These are phyloP conservation scores for Omphalotus guepiniiformis DNA, from an alignment of 768 basidiomycete species.

Conservation along the genomic window DNA sequence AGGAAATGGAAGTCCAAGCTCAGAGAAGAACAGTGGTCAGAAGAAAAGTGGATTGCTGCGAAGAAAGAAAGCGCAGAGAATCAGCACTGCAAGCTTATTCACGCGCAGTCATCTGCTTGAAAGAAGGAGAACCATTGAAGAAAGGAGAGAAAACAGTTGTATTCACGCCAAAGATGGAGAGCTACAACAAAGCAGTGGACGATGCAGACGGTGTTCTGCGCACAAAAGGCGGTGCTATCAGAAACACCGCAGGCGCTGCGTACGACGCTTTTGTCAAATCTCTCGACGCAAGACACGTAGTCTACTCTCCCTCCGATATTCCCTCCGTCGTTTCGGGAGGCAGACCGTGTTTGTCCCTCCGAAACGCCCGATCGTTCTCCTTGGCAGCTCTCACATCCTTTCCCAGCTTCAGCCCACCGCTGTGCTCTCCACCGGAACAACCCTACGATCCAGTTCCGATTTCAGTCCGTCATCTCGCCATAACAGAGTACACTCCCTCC, in stretches of 20 bases:
- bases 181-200: constrained; percentile 61
- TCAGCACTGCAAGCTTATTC: constrained; percentile 40
- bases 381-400: constrained; percentile 7
- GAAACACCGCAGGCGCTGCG: constrained; percentile 56
- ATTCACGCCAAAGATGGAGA: constrained; percentile 54
- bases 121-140: constrained; percentile 34
- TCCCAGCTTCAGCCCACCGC: background rate
- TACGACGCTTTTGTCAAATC: constrained; percentile 45
- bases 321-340: background rate
- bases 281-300: constrained; percentile 40
- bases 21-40: too few relatives aligned
- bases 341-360: constrained; percentile 4
- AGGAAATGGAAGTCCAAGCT: constrained; percentile 49
- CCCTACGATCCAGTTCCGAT: constrained; percentile 9
- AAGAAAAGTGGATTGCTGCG: too few relatives aligned
- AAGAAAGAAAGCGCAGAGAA: constrained; percentile 26
- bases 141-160: constrained; percentile 32
- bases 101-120: constrained; percentile 42
- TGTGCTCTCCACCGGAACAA: constrained; percentile 7
- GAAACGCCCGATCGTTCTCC: constrained; percentile 7
- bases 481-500: constrained; percentile 5
- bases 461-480: background rate
- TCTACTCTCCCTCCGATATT: constrained; percentile 29
- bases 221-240: constrained; percentile 35
- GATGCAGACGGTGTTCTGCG: constrained; percentile 43